Evolutionary conservation across 1,284 basidiomycete genomes (phyloP).

Genomic region (Taiwanofungus camphoratus): DNA sequence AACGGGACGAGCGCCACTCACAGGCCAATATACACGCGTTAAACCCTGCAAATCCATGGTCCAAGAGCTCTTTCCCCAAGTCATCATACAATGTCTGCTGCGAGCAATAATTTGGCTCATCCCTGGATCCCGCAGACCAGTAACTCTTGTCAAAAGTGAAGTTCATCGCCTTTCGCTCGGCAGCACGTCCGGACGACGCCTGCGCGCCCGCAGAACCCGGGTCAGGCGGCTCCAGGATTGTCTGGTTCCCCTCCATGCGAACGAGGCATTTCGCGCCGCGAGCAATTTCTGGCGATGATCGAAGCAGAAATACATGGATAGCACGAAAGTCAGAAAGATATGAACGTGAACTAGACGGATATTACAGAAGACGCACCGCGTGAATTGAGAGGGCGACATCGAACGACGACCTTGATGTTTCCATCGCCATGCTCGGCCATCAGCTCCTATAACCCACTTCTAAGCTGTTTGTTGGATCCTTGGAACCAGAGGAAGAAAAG

Average conservation of each 20-base stretch:
- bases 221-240: constrained; percentile 86
- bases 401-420: constrained; percentile 95
- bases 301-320: constrained; percentile 4
- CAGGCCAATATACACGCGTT: constrained; percentile 98
- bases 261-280: constrained; percentile 90
- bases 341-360: too few relatives aligned
- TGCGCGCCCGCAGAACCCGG: constrained; percentile 55
- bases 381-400: constrained; percentile 92
- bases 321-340: not conserved
- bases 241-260: constrained; percentile 89
- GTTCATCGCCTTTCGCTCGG: constrained; percentile 82
- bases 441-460: too few relatives aligned
- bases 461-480: too few relatives aligned
- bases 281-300: constrained; percentile 72
- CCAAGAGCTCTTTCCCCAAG: constrained; percentile 88
- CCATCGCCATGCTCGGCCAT: constrained; percentile 67
- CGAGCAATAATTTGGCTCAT: constrained; percentile 85
- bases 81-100: constrained; percentile 95
- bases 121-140: constrained; percentile 86
- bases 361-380: constrained; percentile 57
- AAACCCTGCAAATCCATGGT: constrained; percentile 95
- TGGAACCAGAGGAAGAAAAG: too few relatives aligned
- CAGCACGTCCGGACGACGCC: constrained; percentile 62
- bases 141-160: constrained; percentile 97
- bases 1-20: constrained; percentile 43